A percentile compares a stretch with the other conserved stretches of the same genome.
phyloP scores from a whole-genome alignment of 2,329 filamentous ascomycete species.

The Metarhizium guizhouense region DNA sequence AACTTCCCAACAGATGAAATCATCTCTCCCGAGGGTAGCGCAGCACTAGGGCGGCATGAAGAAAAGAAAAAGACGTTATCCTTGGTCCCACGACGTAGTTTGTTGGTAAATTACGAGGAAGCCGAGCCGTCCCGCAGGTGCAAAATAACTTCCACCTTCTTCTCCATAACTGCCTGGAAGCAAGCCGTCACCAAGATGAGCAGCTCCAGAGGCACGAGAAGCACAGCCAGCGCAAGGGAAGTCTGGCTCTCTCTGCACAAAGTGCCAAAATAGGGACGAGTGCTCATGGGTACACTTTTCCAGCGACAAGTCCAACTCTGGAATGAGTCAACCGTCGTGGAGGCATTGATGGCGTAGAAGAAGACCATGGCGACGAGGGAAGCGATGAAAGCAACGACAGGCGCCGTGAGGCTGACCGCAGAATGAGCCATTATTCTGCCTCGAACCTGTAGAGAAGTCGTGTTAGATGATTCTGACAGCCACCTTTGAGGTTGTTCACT shows the following conservation, averaged over 20 bases:
- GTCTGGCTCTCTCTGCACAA: conserved; percentile 49
- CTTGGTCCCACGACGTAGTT: background rate
- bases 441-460: conserved; percentile 9
- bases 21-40: background rate
- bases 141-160: conserved; percentile 22
- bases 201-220: conserved; percentile 49
- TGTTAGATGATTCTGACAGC: background rate
- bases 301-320: conserved; percentile 57
- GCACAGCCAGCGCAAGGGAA: conserved; percentile 42
- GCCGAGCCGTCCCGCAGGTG: conserved; percentile 24
- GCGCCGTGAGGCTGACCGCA: conserved; percentile 16
- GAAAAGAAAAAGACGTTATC: background rate
- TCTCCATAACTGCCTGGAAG: conserved; percentile 36
- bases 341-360: conserved; percentile 49
- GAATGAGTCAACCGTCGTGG: conserved; percentile 42
- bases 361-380: conserved; percentile 45
- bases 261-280: conserved; percentile 44
- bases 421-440: conserved; percentile 11
- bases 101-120: conserved; percentile 10
- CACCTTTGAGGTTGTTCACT: background rate
- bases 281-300: conserved; percentile 41
- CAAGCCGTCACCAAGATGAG: conserved; percentile 36
- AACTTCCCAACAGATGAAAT: background rate
- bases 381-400: conserved; percentile 21
- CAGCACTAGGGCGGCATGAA: background rate